Evolutionary conservation across 192 early-diverging fungal species (phyloP), one percentile per base, ranked within the genome.

Genomic region (Linderina pennispora): DNA sequence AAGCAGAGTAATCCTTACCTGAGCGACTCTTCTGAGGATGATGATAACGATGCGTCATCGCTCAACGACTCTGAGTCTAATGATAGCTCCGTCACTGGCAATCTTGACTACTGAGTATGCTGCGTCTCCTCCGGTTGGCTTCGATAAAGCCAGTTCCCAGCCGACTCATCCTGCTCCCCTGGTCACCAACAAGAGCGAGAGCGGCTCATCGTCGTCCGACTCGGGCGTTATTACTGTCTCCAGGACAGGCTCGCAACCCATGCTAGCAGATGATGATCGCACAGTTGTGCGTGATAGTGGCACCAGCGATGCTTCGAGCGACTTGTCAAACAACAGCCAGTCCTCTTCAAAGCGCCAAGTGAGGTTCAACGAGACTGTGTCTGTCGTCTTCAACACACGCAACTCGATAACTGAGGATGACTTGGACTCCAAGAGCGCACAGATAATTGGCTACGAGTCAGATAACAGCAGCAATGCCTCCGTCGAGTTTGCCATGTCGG

Each of bases 381-480:
- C 67, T 0, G 67, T 71, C 4, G 67, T 71, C 0, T 62, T 71
- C 36, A 71, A 59, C 40, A 52, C 56, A 4, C 35, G 51, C 10
- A 48, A 55, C 21, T 59, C 60, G 3, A 23, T 35, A 2, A 25
- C 59, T 0, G 60, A 58, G 19, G 55, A 71, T 5, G 48, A 55
- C 2, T 25, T 25, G 3, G 37, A 50, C 10, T 28, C 23, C 31
- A 46, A 40, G 5, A 36, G 32, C 4, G n/a, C n/a, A n/a, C n/a
- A n/a, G n/a, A n/a, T n/a, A n/a, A n/a, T n/a, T n/a, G 28, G 28
- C 28, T 47, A 50, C 16, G 67, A 59, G 16, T 71, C 67, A 11
- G 67, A 64, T 41, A 64, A 51, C 41, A 64, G 67, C 51, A 70
- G 60, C 67, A 58, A 59, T 23, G 60, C 56, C 9, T 64, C 67